A percentile compares a stretch with the other conserved stretches of the same genome.
These are phyloP conservation scores for Phytophthora capsici DNA, from an alignment of 352 stramenopile species.

Conservation along the genomic window DNA sequence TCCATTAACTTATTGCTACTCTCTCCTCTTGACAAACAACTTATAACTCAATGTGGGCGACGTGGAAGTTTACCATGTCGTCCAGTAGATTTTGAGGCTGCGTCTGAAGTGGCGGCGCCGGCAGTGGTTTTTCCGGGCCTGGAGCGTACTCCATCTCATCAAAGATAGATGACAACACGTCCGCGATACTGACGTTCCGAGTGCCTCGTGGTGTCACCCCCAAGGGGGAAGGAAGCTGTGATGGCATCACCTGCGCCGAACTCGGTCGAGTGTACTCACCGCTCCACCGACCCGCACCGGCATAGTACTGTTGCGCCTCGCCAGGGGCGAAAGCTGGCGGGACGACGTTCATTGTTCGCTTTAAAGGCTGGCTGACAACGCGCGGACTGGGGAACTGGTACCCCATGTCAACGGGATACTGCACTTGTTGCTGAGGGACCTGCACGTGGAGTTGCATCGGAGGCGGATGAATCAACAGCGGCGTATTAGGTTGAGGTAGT, in stretches of 20 bases:
- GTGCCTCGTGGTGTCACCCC: conserved; percentile 14
- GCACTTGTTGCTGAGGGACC: conserved; percentile 21
- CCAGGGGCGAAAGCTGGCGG: conserved; percentile 27
- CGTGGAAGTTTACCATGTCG: conserved; percentile 56
- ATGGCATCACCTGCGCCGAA: conserved; percentile 23
- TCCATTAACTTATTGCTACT: conserved; percentile 31
- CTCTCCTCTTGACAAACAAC: conserved; percentile 7
- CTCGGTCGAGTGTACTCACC: conserved; percentile 17
- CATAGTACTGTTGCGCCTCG: conserved; percentile 35
- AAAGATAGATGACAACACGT: conserved; percentile 47
- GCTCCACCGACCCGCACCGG: conserved; percentile 6
- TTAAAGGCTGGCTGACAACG: conserved; percentile 16
- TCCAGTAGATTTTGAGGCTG: conserved; percentile 43
- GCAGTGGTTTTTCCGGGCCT: conserved; percentile 26
- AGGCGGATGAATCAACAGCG: conserved; percentile 21
- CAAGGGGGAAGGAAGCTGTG: conserved; percentile 22
- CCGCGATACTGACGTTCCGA: conserved; percentile 26
- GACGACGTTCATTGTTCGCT: conserved; percentile 20
- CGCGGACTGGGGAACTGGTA: conserved; percentile 35
- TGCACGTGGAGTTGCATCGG: conserved; percentile 12
- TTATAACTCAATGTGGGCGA: conserved; percentile 41
- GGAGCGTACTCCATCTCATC: conserved; percentile 41
- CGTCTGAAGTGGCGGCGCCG: conserved; percentile 21
- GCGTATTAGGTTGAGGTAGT: conserved; percentile 10
- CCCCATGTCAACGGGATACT: conserved; percentile 23